Evolutionary conservation across 495 filamentous ascomycete species (phyloP).

Genomic region (Trichocladium uniseriatum): DNA sequence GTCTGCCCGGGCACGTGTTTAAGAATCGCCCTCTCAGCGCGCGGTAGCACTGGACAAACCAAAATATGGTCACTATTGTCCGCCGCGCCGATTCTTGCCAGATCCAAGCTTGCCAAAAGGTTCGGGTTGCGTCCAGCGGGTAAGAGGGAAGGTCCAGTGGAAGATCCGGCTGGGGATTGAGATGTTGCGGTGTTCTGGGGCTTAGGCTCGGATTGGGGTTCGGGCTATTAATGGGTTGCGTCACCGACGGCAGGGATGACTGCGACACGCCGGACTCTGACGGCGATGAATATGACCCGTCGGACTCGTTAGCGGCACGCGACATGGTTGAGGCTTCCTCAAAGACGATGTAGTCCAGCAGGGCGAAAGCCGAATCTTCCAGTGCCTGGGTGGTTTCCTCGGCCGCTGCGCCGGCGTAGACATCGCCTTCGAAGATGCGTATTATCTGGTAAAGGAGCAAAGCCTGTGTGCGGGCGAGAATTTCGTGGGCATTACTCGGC

Average conservation of each 20-base stretch:
- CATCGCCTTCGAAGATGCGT: conserved; percentile 44
- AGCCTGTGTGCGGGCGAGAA: conserved; percentile 35
- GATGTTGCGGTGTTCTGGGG: not conserved
- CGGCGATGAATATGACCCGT: not conserved
- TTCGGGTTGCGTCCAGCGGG: conserved; percentile 27
- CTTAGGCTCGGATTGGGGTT: not conserved
- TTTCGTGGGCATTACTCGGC: conserved; percentile 16
- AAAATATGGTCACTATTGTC: conserved; percentile 36
- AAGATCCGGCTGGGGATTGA: conserved; percentile 15
- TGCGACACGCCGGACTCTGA: not conserved
- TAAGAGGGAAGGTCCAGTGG: conserved; percentile 30
- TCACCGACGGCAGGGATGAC: not conserved
- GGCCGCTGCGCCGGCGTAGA: conserved; percentile 29
- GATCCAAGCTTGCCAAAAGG: conserved; percentile 38
- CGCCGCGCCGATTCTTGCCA: conserved; percentile 41
- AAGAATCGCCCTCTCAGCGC: conserved; percentile 24
- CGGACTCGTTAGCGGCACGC: not conserved
- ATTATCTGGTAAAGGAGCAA: conserved; percentile 46
- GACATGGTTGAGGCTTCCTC: conserved; percentile 18
- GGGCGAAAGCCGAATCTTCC: conserved; percentile 23
- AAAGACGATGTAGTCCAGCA: conserved; percentile 15
- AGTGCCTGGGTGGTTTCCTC: conserved; percentile 32
- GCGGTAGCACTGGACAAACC: conserved; percentile 31
- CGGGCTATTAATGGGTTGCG: not conserved
- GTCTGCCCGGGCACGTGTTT: conserved; percentile 26